Evolutionary conservation across 1,284 basidiomycete genomes (phyloP).

Genomic region (Moesziomyces sp.): DNA sequence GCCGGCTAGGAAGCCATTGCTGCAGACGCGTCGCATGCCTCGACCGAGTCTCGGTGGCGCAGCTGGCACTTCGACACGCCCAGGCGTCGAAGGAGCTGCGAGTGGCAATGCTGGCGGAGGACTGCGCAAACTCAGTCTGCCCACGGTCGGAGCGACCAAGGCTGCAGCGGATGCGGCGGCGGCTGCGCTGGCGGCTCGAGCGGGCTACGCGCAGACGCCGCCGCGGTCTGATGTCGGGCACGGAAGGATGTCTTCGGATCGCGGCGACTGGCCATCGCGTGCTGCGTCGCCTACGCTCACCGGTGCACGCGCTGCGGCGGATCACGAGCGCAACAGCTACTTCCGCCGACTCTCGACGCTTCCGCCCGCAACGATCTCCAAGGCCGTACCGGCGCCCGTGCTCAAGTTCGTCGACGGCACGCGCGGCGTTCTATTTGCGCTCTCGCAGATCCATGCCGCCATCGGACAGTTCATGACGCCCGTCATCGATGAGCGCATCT

Average conservation of each 20-base stretch:
- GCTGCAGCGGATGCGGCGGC: slow-evolving; percentile 59
- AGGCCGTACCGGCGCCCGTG: slow-evolving; percentile 79
- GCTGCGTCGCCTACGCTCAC: slow-evolving; percentile 56
- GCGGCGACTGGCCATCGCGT: slow-evolving; percentile 30
- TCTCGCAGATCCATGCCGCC: slow-evolving; percentile 90
- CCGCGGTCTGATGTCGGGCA: slow-evolving; percentile 35
- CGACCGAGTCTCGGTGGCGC: slow-evolving; percentile 16
- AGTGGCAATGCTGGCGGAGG: slow-evolving; percentile 32
- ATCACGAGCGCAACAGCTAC: slow-evolving; percentile 81
- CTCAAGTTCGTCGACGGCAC: slow-evolving; percentile 84
- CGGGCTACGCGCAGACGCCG: slow-evolving; percentile 40
- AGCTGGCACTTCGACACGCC: too few species aligned
- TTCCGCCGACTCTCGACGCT: slow-evolving; percentile 85
- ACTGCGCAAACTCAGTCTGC: slow-evolving; percentile 58
- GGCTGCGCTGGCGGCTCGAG: slow-evolving; percentile 44
- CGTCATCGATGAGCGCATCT: slow-evolving; percentile 83
- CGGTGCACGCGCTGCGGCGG: slow-evolving; percentile 73
- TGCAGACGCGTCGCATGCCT: slow-evolving; percentile 23
- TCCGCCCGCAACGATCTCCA: slow-evolving; percentile 76
- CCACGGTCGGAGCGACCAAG: slow-evolving; percentile 56
- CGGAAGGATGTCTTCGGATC: slow-evolving; percentile 34
- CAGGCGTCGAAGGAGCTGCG: background rate
- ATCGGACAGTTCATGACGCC: slow-evolving; percentile 88
- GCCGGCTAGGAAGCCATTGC: slow-evolving; percentile 7
- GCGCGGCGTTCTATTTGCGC: slow-evolving; percentile 89